Conservation (phyloP, 2,329 filamentous ascomycete species). For the Talaromyces sp. region DNA sequence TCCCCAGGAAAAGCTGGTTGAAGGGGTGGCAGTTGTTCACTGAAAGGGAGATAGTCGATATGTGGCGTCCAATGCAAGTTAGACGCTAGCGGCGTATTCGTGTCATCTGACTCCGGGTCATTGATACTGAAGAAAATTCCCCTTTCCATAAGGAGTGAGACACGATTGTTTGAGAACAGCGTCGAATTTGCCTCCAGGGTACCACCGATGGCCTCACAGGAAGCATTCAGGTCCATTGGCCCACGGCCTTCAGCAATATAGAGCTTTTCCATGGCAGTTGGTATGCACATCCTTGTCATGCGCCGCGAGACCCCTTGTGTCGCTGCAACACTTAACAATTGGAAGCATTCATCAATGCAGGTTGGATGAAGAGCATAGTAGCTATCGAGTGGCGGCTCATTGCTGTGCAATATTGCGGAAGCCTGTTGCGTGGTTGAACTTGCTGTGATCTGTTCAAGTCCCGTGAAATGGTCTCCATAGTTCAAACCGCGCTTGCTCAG, state of each 20-base stretch:
- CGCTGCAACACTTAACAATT: neutral
- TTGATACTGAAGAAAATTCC: too few relatives aligned
- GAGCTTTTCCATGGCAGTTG: neutral
- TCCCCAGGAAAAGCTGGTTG: too few relatives aligned
- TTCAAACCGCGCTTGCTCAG: neutral
- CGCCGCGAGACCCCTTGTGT: neutral
- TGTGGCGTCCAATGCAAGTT: too few relatives aligned
- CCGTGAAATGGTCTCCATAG: constrained; percentile 6
- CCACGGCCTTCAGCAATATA: neutral
- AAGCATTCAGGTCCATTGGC: too few relatives aligned
- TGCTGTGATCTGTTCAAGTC: constrained; percentile 1
- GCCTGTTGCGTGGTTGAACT: neutral
- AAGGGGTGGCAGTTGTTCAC: too few relatives aligned
- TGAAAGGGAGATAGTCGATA: too few relatives aligned
- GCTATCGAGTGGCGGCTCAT: neutral
- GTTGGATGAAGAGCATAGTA: constrained; percentile 8
- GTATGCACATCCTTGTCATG: neutral
- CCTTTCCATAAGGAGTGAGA: too few relatives aligned
- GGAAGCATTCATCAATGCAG: neutral
- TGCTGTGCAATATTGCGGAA: neutral
- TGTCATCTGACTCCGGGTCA: too few relatives aligned
- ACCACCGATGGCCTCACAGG: too few relatives aligned
- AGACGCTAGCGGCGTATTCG: too few relatives aligned
- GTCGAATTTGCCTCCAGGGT: neutral
- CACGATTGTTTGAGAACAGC: too few relatives aligned